Percentiles rank a stretch among this genome's conserved stretches.
Evolutionary conservation across 177 flowering plant species (phyloP).

Genomic region (Vitis hybrid): DNA sequence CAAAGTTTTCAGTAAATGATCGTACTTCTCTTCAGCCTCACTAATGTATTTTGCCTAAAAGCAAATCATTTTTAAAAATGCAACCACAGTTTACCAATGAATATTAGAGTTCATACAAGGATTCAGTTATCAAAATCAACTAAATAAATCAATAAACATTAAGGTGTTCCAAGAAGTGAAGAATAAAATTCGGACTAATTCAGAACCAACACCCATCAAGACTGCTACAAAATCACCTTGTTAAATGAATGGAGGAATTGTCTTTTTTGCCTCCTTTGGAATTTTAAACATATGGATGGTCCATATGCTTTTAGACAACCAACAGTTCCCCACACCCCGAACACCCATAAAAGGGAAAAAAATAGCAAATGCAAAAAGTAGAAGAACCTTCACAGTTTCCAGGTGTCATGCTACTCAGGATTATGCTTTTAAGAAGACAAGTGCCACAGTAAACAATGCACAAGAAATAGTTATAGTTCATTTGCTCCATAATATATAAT

Average conservation of each 20-base stretch:
- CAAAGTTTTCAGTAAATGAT: slow-evolving; percentile 43
- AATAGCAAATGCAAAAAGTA: neutral
- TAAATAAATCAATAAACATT: neutral
- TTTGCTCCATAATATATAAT: neutral
- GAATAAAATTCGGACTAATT: too few species aligned
- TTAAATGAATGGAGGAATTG: neutral
- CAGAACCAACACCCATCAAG: neutral
- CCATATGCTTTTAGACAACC: too few species aligned
- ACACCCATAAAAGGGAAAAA: neutral
- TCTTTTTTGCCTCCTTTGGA: neutral
- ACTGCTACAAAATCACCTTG: neutral
- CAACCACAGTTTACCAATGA: too few species aligned
- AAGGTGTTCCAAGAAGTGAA: neutral
- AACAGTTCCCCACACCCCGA: too few species aligned
- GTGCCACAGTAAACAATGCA: neutral
- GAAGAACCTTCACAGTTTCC: neutral
- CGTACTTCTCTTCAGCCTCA: slow-evolving; percentile 83
- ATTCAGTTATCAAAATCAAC: neutral
- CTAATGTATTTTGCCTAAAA: slow-evolving; percentile 68
- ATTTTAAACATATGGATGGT: neutral
- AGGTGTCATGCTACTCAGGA: neutral
- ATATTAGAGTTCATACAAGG: neutral
- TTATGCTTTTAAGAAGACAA: neutral
- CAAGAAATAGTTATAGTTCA: neutral
- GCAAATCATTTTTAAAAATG: neutral